These are phyloP conservation scores for Microbotryum intermedium DNA, from an alignment of 1,284 basidiomycete species.

Conservation along the genomic window DNA sequence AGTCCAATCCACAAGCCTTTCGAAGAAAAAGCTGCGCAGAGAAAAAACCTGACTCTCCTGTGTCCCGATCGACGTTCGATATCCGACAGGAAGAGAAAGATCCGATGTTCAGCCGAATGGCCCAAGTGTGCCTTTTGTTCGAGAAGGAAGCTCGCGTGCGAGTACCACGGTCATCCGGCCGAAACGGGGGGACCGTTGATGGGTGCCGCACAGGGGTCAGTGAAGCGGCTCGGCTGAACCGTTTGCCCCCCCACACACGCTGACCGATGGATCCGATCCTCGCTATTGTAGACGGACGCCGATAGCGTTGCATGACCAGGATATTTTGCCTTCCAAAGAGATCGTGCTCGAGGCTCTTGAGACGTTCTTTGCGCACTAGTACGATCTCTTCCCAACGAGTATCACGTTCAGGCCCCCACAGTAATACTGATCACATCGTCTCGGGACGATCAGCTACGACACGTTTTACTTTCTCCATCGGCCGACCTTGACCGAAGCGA, in stretches of 20 bases:
- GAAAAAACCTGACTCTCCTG: not conserved
- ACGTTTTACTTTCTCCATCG: slow-evolving; percentile 28
- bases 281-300: not conserved
- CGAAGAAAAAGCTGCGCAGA: not conserved
- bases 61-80: not conserved
- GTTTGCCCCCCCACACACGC: not conserved
- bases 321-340: slow-evolving; percentile 7
- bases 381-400: not conserved
- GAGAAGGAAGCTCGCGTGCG: slow-evolving; percentile 15
- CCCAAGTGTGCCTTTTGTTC: slow-evolving; percentile 27
- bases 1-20: not conserved
- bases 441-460: slow-evolving; percentile 15
- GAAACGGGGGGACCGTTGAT: slow-evolving; percentile 15
- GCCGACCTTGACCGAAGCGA: slow-evolving; percentile 9
- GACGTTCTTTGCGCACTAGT: slow-evolving; percentile 23
- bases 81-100: slow-evolving; percentile 28
- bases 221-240: not conserved
- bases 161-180: slow-evolving; percentile 28
- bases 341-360: slow-evolving; percentile 18
- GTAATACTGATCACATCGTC: no score
- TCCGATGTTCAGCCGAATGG: slow-evolving; percentile 29
- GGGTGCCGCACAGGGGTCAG: not conserved
- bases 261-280: not conserved
- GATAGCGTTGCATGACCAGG: not conserved
- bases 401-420: not conserved